These are phyloP conservation scores for Lodderomyces theae DNA, from an alignment of 1,139 yeast genomes.

Conservation along the genomic window DNA sequence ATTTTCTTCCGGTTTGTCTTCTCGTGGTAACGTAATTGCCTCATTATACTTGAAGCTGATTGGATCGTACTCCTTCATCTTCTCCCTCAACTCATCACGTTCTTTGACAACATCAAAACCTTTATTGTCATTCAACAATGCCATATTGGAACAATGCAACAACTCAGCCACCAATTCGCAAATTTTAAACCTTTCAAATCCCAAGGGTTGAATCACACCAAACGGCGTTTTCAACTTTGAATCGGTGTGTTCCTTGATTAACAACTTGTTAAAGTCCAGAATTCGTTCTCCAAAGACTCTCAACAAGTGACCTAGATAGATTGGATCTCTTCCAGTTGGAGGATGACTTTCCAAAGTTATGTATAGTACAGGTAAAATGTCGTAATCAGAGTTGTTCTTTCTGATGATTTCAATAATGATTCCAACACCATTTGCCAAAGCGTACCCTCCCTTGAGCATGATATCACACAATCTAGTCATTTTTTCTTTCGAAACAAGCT, in stretches of 20 bases:
- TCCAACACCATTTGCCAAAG: conserved; percentile 93
- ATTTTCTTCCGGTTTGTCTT: conserved; percentile 15
- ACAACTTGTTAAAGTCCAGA: conserved; percentile 54
- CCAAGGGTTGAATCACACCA: conserved; percentile 74
- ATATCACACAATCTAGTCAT: conserved; percentile 69
- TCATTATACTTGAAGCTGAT: conserved; percentile 49
- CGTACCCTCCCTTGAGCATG: conserved; percentile 90
- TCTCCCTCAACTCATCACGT: conserved; percentile 65
- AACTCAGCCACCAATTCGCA: conserved; percentile 94
- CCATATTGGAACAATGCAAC: conserved; percentile 96
- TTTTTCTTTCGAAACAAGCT: conserved; percentile 70
- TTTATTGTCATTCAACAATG: conserved; percentile 76
- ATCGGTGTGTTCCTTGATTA: conserved; percentile 21
- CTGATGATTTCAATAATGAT: conserved; percentile 92
- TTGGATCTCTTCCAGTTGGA: conserved; percentile 92
- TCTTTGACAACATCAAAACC: conserved; percentile 77
- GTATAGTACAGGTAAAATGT: conserved; percentile 81
- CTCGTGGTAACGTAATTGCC: conserved; percentile 33
- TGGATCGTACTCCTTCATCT: conserved; percentile 46
- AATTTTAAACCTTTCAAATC: conserved; percentile 91
- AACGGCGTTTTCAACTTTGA: conserved; percentile 52
- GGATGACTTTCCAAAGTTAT: conserved; percentile 90
- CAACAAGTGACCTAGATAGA: conserved; percentile 84
- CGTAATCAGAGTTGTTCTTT: conserved; percentile 94
- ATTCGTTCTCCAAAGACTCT: conserved; percentile 76